Conservation (phyloP, 2,329 filamentous ascomycete genomes). For the Ophiocordyceps sinensis region DNA sequence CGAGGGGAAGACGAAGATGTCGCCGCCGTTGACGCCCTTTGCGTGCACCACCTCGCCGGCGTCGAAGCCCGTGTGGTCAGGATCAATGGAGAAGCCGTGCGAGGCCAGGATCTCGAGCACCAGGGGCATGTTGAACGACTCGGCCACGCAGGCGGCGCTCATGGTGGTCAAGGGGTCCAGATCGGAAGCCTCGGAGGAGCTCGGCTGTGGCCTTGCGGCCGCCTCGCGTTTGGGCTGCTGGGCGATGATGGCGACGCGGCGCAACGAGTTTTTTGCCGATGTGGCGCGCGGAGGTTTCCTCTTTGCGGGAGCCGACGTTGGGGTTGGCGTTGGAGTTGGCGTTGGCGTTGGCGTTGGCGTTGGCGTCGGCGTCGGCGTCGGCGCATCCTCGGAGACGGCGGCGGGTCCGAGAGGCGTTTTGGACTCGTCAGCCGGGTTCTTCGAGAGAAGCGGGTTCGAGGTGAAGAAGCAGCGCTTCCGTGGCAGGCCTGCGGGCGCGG, state of each 20-base stretch:
- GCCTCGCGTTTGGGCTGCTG: constrained; percentile 37
- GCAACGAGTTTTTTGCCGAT: constrained; percentile 56
- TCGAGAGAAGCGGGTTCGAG: constrained; percentile 41
- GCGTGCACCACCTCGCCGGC: constrained; percentile 49
- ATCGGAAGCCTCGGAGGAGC: constrained; percentile 6
- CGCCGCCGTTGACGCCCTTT: constrained; percentile 50
- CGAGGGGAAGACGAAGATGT: constrained; percentile 92
- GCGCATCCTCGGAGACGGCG: constrained; percentile 3
- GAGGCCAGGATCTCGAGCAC: constrained; percentile 41
- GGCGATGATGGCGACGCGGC: constrained; percentile 75
- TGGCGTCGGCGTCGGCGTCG: neutral
- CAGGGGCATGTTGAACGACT: constrained; percentile 49
- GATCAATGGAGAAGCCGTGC: constrained; percentile 48
- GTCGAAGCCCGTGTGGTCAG: constrained; percentile 46
- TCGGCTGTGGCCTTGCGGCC: constrained; percentile 7
- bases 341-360: neutral
- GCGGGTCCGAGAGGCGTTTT: constrained; percentile 2
- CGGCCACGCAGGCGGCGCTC: constrained; percentile 46
- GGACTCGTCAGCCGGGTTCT: constrained; percentile 10
- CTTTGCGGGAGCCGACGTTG: constrained; percentile 17
- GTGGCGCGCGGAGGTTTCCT: constrained; percentile 30
- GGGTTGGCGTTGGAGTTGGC: neutral
- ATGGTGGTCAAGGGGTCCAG: constrained; percentile 30
- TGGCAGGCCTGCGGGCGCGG: constrained; percentile 14
- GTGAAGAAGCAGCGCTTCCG: constrained; percentile 45